Percentiles rank a stretch among this genome's conserved stretches.
Conservation (phyloP, 2,329 filamentous ascomycete genomes). For the Davidsoniella virescens region DNA sequence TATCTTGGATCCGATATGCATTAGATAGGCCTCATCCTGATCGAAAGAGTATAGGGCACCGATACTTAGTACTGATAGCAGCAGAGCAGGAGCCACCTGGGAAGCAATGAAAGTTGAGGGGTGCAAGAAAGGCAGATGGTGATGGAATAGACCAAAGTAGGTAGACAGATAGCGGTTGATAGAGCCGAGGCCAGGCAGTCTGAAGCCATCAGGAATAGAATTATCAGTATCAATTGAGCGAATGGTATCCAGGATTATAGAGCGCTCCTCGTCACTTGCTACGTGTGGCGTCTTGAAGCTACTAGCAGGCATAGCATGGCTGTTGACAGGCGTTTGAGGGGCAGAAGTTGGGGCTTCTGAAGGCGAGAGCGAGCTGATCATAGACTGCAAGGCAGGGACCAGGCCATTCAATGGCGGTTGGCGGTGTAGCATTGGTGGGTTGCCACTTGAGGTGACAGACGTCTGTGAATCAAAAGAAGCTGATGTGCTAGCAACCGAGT, state of each 20-base stretch:
- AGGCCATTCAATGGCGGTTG: conserved; percentile 48
- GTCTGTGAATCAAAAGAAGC: conserved; percentile 53
- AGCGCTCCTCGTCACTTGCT: conserved; percentile 67
- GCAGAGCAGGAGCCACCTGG: conserved; percentile 60
- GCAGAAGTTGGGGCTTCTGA: conserved; percentile 27
- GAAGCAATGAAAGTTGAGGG: conserved; percentile 78
- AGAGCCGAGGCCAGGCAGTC: conserved; percentile 61
- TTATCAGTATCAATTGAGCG: conserved; percentile 64
- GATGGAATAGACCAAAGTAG: conserved; percentile 94
- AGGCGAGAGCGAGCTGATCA: conserved; percentile 59
- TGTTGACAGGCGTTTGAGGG: conserved; percentile 15
- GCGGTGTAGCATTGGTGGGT: conserved; percentile 38
- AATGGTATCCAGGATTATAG: conserved; percentile 73
- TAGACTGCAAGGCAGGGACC: conserved; percentile 50
- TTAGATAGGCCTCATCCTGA: conserved; percentile 89
- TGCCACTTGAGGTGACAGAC: conserved; percentile 43
- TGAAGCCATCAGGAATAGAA: conserved; percentile 75
- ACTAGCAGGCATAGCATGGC: conserved; percentile 1
- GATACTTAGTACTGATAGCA: conserved; percentile 84
- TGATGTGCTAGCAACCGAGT: conserved; percentile 51
- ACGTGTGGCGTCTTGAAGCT: conserved; percentile 62
- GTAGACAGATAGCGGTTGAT: conserved; percentile 87
- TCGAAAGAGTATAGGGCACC: conserved; percentile 94
- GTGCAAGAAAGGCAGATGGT: conserved; percentile 89
- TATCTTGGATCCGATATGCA: conserved; percentile 94